phyloP scores from a whole-genome alignment of 2,329 filamentous ascomycete species.

The Botrytis tulipae region DNA sequence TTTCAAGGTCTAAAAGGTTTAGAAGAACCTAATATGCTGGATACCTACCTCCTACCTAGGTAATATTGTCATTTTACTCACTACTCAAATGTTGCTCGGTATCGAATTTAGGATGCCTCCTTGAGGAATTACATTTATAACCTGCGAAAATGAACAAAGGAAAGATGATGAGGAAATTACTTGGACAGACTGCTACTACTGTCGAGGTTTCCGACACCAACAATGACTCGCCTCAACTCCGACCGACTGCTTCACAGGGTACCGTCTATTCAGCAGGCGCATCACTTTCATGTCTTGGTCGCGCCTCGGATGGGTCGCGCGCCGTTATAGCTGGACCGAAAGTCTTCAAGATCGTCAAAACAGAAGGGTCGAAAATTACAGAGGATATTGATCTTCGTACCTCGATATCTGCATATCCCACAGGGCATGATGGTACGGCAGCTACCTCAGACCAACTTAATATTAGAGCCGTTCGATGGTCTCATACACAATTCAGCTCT shows the following conservation, averaged over 20 bases:
- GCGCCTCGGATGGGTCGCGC: slow-evolving; percentile 54
- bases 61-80: not conserved
- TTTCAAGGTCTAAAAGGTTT: not conserved
- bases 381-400: slow-evolving; percentile 59
- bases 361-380: slow-evolving; percentile 52
- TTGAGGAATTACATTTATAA: slow-evolving; percentile 22
- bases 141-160: slow-evolving; percentile 36
- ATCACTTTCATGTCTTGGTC: slow-evolving; percentile 58
- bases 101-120: slow-evolving; percentile 29
- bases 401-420: slow-evolving; percentile 50
- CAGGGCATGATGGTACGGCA: slow-evolving; percentile 43
- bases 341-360: slow-evolving; percentile 54
- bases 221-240: slow-evolving; percentile 32
- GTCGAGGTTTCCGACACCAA: slow-evolving; percentile 30
- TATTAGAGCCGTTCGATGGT: slow-evolving; percentile 62
- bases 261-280: slow-evolving; percentile 51
- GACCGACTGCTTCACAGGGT: slow-evolving; percentile 50
- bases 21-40: not conserved
- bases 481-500: slow-evolving; percentile 46
- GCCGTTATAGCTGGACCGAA: slow-evolving; percentile 60
- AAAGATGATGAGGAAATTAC: slow-evolving; percentile 38
- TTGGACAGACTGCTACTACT: slow-evolving; percentile 31
- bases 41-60: not conserved
- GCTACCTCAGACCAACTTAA: slow-evolving; percentile 56
- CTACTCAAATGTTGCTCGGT: not conserved